Base-by-base conservation (phyloP, 2,329 filamentous ascomycete species). In the Penicillium hesseltinei region DNA sequence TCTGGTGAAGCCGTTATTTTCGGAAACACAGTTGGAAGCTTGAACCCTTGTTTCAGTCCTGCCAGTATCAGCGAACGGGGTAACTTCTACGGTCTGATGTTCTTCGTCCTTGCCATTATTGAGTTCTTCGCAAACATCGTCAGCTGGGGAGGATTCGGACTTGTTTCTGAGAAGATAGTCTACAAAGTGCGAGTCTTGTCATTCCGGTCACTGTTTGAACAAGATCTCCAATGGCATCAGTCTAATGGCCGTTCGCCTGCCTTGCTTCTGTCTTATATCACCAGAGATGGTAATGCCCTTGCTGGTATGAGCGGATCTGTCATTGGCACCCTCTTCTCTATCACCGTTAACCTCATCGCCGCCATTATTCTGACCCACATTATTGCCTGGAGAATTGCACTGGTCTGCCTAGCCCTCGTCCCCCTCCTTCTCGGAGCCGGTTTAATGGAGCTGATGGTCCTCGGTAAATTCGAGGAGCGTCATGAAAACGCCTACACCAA, bases 381-480 rank as follows among this genome's bases (percentile, higher is more conserved):
- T 44, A 79, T 92, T 46, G 87, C 87, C 3, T 92, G 89, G 89
- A 88, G 85, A 67, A 90, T 92, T 59, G 88, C 88, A 0, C 74
- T 92, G 15, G 88, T 92, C 4, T 88, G 87, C 54, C 78, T 92
- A 6, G 82, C 88, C 0, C 80, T 84, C 9, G 84, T 91, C 0
- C 89, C 89, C 0, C 73, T 91, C 10, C 81, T 91, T 6, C 78
- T 92, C 0, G 85, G 85, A 1, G 82, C 87, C 0, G 88, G 89
- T 0, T 81, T 89, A 60, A 84, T 91, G 82, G 83, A 89, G 61
- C 78, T 91, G 17, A 81, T 63, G 7, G 81, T 86, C 3, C 80
- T 89, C 1, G 81, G 82, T 2, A 80, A 69, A 71, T 82, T 84
- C 19, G 88, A 88, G 58, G 81, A 79, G 33, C 76, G 77, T 38